These are phyloP conservation scores for Choanephora cucurbitarum DNA, from an alignment of 371 early-diverging fungal species.

Conservation along the genomic window DNA sequence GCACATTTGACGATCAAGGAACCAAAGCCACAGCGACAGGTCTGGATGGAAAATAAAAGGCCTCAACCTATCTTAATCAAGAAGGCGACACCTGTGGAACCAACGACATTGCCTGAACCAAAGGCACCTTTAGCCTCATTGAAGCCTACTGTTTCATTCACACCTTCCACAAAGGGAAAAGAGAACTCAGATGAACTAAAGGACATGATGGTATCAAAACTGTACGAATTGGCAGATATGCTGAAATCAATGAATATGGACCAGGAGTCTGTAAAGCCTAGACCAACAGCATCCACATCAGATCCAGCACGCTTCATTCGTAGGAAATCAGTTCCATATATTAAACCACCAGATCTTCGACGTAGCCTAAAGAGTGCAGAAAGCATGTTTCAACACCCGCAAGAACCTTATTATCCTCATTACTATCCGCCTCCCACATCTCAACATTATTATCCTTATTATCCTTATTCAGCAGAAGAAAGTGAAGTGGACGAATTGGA, in stretches of 20 bases:
- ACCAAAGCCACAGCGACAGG: constrained; percentile 16
- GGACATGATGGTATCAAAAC: constrained; percentile 14
- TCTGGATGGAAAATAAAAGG: constrained; percentile 3
- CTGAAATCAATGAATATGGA: constrained; percentile 10
- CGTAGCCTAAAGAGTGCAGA: no score
- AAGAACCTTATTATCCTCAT: not conserved
- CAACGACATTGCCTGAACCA: no score
- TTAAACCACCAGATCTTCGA: no score
- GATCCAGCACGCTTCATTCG: not conserved
- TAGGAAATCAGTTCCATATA: not conserved
- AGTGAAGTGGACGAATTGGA: not conserved
- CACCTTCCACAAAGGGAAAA: not conserved
- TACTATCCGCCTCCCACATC: not conserved
- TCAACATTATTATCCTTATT: no score
- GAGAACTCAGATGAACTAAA: constrained; percentile 12
- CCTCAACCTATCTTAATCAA: constrained; percentile 1
- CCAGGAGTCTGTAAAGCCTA: not conserved
- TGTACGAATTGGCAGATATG: constrained; percentile 26
- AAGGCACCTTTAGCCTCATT: no score
- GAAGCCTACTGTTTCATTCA: not conserved
- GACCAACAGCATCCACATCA: not conserved
- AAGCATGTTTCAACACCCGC: no score
- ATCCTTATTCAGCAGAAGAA: no score
- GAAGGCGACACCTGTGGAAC: not conserved
- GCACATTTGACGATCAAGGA: constrained; percentile 17